phyloP scores from a whole-genome alignment of 2,329 filamentous ascomycete species.

The Ophiostoma perfectum region DNA sequence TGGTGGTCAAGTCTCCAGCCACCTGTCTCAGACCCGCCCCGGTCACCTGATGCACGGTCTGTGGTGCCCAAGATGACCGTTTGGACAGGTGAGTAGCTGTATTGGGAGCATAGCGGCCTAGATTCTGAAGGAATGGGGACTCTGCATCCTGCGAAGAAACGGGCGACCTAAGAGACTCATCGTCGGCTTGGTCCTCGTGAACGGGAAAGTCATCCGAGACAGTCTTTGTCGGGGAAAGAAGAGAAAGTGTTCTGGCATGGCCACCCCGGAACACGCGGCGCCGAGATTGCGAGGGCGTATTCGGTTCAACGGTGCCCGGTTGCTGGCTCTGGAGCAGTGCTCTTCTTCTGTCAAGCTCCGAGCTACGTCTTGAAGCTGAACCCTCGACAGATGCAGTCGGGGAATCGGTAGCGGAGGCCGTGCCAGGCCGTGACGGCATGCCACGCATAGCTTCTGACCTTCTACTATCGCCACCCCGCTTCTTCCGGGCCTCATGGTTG shows the following conservation, averaged over 20 bases:
- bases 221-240: slow-evolving; percentile 65
- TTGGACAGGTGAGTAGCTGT: slow-evolving; percentile 43
- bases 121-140: slow-evolving; percentile 30
- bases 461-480: slow-evolving; percentile 61
- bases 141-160: slow-evolving; percentile 30
- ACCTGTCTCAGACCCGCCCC: slow-evolving; percentile 62
- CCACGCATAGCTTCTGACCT: slow-evolving; percentile 55
- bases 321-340: slow-evolving; percentile 46
- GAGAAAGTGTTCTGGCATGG: slow-evolving; percentile 63
- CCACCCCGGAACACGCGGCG: slow-evolving; percentile 65
- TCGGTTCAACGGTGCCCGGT: slow-evolving; percentile 30
- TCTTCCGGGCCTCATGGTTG: slow-evolving; percentile 67
- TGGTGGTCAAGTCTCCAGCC: slow-evolving; percentile 81
- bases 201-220: slow-evolving; percentile 39
- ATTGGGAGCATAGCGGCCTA: slow-evolving; percentile 32
- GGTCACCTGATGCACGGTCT: slow-evolving; percentile 40
- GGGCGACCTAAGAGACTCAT: slow-evolving; percentile 34
- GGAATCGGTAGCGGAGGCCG: slow-evolving; percentile 14
- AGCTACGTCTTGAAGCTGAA: slow-evolving; percentile 38
- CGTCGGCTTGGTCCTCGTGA: slow-evolving; percentile 41
- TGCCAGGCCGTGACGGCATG: slow-evolving; percentile 25
- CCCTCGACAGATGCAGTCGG: slow-evolving; percentile 14
- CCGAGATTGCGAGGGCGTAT: slow-evolving; percentile 37
- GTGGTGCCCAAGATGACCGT: slow-evolving; percentile 56
- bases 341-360: slow-evolving; percentile 69